Evolutionary conservation across 2,329 filamentous ascomycete genomes (phyloP).

Genomic region (Monilinia laxa): DNA sequence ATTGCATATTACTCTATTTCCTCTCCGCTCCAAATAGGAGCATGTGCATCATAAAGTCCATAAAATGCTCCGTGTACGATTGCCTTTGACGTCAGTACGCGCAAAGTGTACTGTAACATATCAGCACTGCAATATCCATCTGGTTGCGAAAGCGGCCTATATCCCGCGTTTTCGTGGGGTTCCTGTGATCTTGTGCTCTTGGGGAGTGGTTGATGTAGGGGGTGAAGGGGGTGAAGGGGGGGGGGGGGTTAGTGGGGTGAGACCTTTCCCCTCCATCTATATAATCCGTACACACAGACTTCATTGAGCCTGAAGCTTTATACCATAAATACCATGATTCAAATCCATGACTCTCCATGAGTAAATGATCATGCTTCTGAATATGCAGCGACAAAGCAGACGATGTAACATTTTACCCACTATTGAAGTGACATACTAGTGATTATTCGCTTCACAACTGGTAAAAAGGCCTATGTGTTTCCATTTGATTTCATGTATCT

Average conservation of each 20-base stretch:
- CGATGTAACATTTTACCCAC: constrained; percentile 16
- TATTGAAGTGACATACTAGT: neutral
- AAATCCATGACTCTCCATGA: constrained; percentile 16
- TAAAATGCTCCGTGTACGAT: neutral
- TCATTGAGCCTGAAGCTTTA: constrained; percentile 21
- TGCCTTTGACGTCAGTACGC: constrained; percentile 15
- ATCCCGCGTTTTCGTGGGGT: constrained; percentile 16
- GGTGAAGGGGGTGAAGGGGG: neutral
- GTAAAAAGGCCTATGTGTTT: constrained; percentile 1
- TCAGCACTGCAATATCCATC: neutral
- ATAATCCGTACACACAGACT: constrained; percentile 19
- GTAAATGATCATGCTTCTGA: constrained; percentile 8
- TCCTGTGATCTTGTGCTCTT: neutral
- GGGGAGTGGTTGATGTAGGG: neutral
- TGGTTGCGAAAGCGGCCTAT: constrained; percentile 17
- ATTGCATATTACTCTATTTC: neutral
- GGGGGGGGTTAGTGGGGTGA: neutral
- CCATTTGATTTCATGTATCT: constrained; percentile 8
- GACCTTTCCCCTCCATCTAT: neutral
- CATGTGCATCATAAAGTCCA: neutral
- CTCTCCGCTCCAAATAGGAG: neutral
- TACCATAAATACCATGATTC: neutral
- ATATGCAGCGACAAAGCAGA: neutral
- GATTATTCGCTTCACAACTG: neutral
- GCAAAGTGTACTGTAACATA: neutral